A percentile compares a stretch with the other conserved stretches of the same genome.
Evolutionary conservation across 2,329 filamentous ascomycete genomes (phyloP).

Genomic region (Stachybotrys elegans): DNA sequence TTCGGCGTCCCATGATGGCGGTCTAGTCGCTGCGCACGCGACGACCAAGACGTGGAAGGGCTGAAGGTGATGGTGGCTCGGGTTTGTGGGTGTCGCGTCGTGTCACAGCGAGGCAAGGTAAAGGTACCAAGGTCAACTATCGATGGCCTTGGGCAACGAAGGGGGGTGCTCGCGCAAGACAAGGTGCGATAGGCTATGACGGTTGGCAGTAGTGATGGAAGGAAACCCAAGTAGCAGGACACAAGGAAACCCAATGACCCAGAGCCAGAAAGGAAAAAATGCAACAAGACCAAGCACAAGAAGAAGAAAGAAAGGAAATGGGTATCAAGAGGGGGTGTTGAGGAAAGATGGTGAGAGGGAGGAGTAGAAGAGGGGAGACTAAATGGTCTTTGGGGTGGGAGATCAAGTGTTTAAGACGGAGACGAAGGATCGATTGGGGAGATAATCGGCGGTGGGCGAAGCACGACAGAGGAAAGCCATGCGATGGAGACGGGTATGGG

Average conservation of each 20-base stretch:
- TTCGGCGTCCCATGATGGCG: slow-evolving; percentile 81
- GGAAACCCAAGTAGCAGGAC: not conserved
- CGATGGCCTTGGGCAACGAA: not conserved
- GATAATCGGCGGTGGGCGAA: not conserved
- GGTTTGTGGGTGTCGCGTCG: too few species aligned
- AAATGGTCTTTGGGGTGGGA: not conserved
- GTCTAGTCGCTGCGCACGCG: slow-evolving; percentile 13
- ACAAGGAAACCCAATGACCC: slow-evolving; percentile 1
- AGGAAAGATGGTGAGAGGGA: not conserved
- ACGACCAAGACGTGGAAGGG: not conserved
- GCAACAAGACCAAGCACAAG: slow-evolving; percentile 1
- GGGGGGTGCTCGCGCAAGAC: not conserved
- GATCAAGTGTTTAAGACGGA: slow-evolving; percentile 5
- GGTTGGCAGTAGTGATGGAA: not conserved
- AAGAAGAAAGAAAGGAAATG: slow-evolving; percentile 4
- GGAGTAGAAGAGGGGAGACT: slow-evolving; percentile 2
- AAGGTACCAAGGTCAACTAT: not conserved
- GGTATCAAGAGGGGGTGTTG: not conserved
- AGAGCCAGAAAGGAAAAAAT: slow-evolving; percentile 2
- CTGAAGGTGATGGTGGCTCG: not conserved
- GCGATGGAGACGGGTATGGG: not conserved
- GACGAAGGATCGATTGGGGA: slow-evolving; percentile 4
- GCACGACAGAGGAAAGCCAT: not conserved
- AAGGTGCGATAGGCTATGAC: not conserved
- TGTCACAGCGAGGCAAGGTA: too few species aligned